A percentile compares a stretch with the other conserved stretches of the same genome.
Evolutionary conservation across 768 basidiomycete genomes (phyloP).

Genomic region (Rhizopogon roseolus): DNA sequence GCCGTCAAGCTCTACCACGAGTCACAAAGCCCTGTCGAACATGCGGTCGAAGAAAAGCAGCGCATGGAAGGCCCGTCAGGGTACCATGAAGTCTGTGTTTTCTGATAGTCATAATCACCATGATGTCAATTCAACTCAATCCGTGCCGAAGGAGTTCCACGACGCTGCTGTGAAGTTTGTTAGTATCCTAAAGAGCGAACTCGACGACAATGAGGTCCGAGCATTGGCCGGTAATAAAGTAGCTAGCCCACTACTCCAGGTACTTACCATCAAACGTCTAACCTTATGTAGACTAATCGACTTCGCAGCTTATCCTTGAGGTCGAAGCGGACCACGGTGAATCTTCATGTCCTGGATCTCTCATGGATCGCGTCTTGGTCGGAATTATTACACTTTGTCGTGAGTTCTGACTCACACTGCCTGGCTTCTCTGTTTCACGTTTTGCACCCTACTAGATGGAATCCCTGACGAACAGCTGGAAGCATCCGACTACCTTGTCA

Average conservation of each 20-base stretch:
- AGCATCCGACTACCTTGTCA: constrained; percentile 73
- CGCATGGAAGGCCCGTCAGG: constrained; percentile 78
- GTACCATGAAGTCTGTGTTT: constrained; percentile 78
- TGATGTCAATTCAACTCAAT: constrained; percentile 17
- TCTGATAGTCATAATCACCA: constrained; percentile 36
- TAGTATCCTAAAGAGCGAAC: constrained; percentile 42
- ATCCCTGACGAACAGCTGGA: constrained; percentile 34
- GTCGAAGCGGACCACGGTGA: constrained; percentile 68
- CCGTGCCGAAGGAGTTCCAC: constrained; percentile 45
- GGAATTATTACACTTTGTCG: constrained; percentile 67
- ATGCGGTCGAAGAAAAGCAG: constrained; percentile 84
- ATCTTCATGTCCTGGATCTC: constrained; percentile 56
- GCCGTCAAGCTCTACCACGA: constrained; percentile 45
- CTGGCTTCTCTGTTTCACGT: background rate
- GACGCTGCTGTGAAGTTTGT: constrained; percentile 43
- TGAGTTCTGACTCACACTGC: constrained; percentile 30
- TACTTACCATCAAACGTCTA: constrained; percentile 24
- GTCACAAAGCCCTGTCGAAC: constrained; percentile 30
- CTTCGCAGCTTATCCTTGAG: constrained; percentile 68
- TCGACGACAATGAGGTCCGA: constrained; percentile 69
- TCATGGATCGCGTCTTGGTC: constrained; percentile 77
- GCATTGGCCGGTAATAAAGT: constrained; percentile 73
- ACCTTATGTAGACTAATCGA: constrained; percentile 6
- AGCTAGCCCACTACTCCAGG: constrained; percentile 74
- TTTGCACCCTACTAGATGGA: constrained; percentile 28